These are phyloP conservation scores for Peronospora belbahrii DNA, from an alignment of 352 stramenopile genomes.

Conservation along the genomic window DNA sequence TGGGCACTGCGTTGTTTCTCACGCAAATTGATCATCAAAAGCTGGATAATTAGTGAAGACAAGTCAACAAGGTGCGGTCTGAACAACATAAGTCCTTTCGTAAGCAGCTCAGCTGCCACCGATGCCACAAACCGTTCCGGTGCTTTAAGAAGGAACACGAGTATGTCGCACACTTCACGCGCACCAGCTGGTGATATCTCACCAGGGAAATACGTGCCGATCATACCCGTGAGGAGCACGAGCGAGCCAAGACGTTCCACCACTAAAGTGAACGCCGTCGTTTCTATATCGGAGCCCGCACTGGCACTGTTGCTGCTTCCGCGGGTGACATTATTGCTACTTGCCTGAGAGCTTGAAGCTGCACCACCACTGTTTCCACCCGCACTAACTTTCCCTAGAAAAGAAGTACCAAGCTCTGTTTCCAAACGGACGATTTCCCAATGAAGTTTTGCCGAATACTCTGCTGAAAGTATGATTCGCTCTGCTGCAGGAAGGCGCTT, in stretches of 20 bases:
- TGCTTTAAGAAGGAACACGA: constrained; percentile 56
- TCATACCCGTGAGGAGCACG: constrained; percentile 77
- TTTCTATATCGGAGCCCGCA: constrained; percentile 3
- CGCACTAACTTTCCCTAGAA: constrained; percentile 14
- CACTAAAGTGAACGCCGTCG: constrained; percentile 30
- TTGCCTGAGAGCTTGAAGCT: constrained; percentile 11
- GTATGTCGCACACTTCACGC: constrained; percentile 72
- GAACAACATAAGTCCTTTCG: constrained; percentile 80
- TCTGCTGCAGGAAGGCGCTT: constrained; percentile 45
- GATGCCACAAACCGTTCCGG: constrained; percentile 49
- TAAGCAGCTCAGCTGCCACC: constrained; percentile 68
- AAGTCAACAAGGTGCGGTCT: constrained; percentile 73
- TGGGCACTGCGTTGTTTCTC: constrained; percentile 49
- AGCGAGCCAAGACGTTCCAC: constrained; percentile 59
- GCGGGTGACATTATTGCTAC: constrained; percentile 23
- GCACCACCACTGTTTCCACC: constrained; percentile 10
- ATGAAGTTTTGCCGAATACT: constrained; percentile 76
- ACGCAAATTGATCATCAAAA: constrained; percentile 66
- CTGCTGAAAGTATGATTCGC: constrained; percentile 45
- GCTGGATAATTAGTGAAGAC: constrained; percentile 62
- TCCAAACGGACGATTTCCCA: constrained; percentile 71
- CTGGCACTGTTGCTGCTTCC: constrained; percentile 15
- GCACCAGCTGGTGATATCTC: constrained; percentile 70
- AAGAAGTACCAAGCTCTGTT: constrained; percentile 41
- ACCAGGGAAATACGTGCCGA: constrained; percentile 78